Evolutionary conservation across 2,329 filamentous ascomycete species (phyloP).

Genomic region (Monilinia laxa): DNA sequence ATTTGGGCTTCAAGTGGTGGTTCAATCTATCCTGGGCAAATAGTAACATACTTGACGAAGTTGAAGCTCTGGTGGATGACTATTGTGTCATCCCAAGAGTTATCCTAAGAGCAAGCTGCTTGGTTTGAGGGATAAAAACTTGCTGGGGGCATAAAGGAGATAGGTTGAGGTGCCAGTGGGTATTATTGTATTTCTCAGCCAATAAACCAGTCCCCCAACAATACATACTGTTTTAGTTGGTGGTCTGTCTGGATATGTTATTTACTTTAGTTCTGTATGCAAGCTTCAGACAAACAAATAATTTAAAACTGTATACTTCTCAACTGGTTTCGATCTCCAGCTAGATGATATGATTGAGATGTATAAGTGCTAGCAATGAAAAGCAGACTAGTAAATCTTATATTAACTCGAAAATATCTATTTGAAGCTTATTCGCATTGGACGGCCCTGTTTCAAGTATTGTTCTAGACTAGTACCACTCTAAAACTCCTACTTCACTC

Average conservation of each 20-base stretch:
- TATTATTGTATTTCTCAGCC: not conserved
- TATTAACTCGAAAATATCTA: too few species aligned
- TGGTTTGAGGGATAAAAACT: not conserved
- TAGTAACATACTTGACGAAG: too few species aligned
- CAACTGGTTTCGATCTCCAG: not conserved
- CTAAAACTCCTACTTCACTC: too few species aligned
- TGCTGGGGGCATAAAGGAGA: not conserved
- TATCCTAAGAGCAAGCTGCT: not conserved
- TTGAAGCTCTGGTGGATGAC: not conserved
- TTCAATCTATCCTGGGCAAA: not conserved
- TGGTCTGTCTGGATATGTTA: not conserved
- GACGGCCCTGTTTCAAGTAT: too few species aligned
- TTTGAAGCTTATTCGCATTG: too few species aligned
- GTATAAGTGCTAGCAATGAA: not conserved
- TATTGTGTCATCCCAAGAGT: not conserved
- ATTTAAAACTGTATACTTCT: not conserved
- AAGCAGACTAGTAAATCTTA: too few species aligned
- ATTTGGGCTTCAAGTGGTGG: not conserved
- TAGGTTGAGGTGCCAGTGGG: not conserved
- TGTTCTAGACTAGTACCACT: too few species aligned
- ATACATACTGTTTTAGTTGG: not conserved
- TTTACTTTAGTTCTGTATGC: not conserved
- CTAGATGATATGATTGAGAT: not conserved
- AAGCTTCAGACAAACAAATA: not conserved
- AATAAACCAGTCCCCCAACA: not conserved